Conservation (phyloP, 116 monocot genomes). For the Phalaenopsis hybrid region DNA sequence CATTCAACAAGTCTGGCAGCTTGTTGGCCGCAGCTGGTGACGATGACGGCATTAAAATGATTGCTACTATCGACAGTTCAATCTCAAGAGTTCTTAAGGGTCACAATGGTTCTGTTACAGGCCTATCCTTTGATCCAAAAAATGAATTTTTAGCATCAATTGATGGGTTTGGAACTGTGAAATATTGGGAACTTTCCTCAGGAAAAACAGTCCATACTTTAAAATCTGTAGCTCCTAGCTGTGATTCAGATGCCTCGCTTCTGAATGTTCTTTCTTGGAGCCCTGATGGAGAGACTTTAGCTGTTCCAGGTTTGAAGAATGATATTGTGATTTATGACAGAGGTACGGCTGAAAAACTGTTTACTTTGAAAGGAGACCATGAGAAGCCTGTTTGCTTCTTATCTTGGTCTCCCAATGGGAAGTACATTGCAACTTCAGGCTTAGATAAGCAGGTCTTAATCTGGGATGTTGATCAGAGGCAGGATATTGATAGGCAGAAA, state of each 20-base stretch:
- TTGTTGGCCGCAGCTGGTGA: conserved; percentile 95
- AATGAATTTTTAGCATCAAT: conserved; percentile 85
- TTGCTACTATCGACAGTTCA: conserved; percentile 78
- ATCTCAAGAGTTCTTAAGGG: conserved; percentile 87
- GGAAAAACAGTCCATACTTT: conserved; percentile 63
- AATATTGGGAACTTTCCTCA: conserved; percentile 83
- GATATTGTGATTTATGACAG: conserved; percentile 96
- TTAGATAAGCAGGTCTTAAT: conserved; percentile 81
- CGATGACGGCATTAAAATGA: conserved; percentile 95
- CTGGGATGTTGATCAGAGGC: conserved; percentile 89
- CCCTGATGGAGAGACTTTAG: conserved; percentile 85
- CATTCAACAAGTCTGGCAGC: conserved; percentile 85
- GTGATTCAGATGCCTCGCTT: conserved; percentile 45
- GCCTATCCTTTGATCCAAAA: conserved; percentile 80
- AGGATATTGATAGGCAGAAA: conserved; percentile 93
- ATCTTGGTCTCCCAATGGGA: conserved; percentile 97
- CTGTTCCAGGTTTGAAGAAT: conserved; percentile 90
- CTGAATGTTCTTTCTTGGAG: conserved; percentile 73
- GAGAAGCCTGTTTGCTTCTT: conserved; percentile 62
- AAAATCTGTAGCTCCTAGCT: conserved; percentile 59
- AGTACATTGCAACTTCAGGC: conserved; percentile 78
- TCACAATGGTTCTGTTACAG: conserved; percentile 78
- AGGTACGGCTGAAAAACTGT: conserved; percentile 82
- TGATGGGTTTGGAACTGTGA: conserved; percentile 72
- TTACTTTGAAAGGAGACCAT: conserved; percentile 90